Evolutionary conservation across 1,284 basidiomycete genomes (phyloP).

Genomic region (Ceratobasidium papillatum): DNA sequence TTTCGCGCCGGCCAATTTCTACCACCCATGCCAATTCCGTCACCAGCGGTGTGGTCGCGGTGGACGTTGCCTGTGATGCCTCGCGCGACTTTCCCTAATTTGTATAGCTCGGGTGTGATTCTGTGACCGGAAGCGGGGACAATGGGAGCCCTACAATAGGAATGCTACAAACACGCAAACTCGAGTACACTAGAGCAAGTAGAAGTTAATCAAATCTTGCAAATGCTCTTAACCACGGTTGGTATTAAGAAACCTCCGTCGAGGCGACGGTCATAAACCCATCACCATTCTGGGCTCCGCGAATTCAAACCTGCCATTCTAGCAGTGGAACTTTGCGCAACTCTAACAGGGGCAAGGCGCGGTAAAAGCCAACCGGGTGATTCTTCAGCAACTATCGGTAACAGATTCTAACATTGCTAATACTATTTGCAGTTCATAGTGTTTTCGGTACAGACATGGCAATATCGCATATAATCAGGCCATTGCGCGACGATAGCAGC

Average conservation of each 20-base stretch:
- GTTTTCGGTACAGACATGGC: neutral
- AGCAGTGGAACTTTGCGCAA: neutral
- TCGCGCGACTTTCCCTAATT: constrained; percentile 6
- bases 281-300: neutral
- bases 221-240: constrained; percentile 11
- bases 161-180: constrained; percentile 2
- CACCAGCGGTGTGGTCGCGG: neutral
- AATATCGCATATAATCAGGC: neutral
- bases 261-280: neutral
- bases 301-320: constrained; percentile 9
- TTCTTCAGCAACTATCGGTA: neutral
- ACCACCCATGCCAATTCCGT: neutral
- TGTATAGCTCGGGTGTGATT: neutral
- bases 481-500: neutral
- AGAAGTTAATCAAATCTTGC: constrained; percentile 13
- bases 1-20: neutral
- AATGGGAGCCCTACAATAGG: constrained; percentile 39
- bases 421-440: neutral
- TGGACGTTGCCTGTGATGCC: constrained; percentile 1
- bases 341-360: neutral
- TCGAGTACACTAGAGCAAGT: constrained; percentile 15
- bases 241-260: constrained; percentile 15
- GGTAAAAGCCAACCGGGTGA: neutral
- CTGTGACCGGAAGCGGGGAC: constrained; percentile 2
- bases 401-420: neutral